Percentiles rank a stretch among this genome's conserved stretches.
These are phyloP conservation scores for Eleusine coracana DNA, from an alignment of 176 grass and related monocot genomes.

Conservation along the genomic window DNA sequence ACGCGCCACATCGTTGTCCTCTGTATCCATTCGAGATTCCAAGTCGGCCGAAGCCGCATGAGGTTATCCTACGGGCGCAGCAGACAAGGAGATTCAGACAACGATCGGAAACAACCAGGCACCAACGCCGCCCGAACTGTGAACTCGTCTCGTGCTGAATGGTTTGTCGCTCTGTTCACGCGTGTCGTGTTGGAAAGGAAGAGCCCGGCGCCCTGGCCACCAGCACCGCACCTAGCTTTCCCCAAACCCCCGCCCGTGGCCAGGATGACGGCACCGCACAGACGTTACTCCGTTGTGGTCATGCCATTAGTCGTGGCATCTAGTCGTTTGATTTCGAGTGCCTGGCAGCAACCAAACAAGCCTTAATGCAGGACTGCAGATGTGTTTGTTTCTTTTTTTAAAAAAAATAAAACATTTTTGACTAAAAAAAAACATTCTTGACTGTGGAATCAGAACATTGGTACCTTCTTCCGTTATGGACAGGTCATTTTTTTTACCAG, in stretches of 20 bases:
- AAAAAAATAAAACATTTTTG: neutral
- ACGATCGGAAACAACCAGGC: neutral
- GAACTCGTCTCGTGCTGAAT: neutral
- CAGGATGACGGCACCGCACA: neutral
- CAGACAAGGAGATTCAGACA: neutral
- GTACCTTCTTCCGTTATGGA: neutral
- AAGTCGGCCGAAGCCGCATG: neutral
- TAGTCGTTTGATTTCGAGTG: no score
- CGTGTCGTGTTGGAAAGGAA: conserved; percentile 5
- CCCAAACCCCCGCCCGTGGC: neutral
- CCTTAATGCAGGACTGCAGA: neutral
- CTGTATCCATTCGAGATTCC: conserved; percentile 18
- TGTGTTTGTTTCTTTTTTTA: neutral
- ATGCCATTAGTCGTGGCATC: neutral
- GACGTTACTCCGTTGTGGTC: neutral
- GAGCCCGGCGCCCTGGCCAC: conserved; percentile 13
- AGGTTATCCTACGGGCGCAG: neutral
- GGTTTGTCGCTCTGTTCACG: neutral
- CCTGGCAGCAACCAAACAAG: no score
- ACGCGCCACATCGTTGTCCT: conserved; percentile 26
- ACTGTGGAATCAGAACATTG: neutral
- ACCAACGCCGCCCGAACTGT: neutral
- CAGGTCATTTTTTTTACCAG: conserved; percentile 17
- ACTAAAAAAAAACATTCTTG: neutral
- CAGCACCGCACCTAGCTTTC: conserved; percentile 25